These are phyloP conservation scores for Peribolospora baueri DNA, from an alignment of 768 basidiomycete species.

Conservation along the genomic window DNA sequence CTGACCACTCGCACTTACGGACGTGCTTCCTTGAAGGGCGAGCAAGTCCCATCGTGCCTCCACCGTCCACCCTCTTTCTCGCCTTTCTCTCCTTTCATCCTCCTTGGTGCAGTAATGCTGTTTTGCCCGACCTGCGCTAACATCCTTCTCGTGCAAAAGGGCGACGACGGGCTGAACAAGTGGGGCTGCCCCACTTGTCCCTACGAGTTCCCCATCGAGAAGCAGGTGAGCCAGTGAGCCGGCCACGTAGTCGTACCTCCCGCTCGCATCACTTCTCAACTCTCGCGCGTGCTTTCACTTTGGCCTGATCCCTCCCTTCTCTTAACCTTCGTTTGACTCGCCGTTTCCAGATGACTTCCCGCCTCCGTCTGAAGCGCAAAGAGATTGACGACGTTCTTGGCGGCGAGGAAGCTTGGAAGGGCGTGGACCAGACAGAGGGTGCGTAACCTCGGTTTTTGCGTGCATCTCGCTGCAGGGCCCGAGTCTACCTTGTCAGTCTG, in stretches of 20 bases:
- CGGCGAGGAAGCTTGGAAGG: slow-evolving; percentile 77
- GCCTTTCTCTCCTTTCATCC: no score
- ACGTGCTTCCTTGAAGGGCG: no score
- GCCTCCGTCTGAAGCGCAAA: slow-evolving; percentile 66
- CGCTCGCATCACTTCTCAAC: background rate
- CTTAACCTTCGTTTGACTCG: background rate
- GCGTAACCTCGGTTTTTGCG: slow-evolving; percentile 6
- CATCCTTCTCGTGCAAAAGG: slow-evolving; percentile 34
- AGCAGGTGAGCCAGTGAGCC: slow-evolving; percentile 32
- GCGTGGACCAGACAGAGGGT: slow-evolving; percentile 73
- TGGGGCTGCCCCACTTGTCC: slow-evolving; percentile 86
- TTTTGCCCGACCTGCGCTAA: slow-evolving; percentile 76
- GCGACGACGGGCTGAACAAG: slow-evolving; percentile 50
- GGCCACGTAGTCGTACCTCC: background rate
- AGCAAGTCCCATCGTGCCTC: no score
- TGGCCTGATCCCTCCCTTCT: slow-evolving; percentile 3
- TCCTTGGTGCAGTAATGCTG: no score
- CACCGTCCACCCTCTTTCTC: no score
- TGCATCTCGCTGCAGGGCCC: background rate
- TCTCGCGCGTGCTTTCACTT: background rate
- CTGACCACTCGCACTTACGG: no score
- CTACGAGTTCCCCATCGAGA: slow-evolving; percentile 78
- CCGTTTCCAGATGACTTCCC: slow-evolving; percentile 55
- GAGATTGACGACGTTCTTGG: slow-evolving; percentile 87
- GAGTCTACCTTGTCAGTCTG: background rate